Conservation (phyloP, 352 stramenopile species). For the Globisporangium nagaii region DNA sequence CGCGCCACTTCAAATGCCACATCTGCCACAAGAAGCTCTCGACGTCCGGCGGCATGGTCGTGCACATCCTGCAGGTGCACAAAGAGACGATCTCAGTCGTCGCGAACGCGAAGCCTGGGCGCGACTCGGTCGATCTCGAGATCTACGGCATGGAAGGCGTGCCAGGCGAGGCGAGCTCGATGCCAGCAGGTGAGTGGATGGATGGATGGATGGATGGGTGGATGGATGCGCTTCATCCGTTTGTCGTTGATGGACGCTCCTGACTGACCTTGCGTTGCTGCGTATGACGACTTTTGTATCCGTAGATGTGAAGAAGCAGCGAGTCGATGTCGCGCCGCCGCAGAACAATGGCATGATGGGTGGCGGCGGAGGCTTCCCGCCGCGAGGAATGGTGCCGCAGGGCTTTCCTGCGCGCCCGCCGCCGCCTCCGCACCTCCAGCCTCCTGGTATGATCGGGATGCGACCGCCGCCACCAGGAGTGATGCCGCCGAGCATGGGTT, state of each 20-base stretch:
- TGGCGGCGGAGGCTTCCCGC: slow-evolving; percentile 45
- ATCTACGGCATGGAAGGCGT: slow-evolving; percentile 90
- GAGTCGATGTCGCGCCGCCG: slow-evolving; percentile 23
- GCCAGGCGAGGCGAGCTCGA: slow-evolving; percentile 29
- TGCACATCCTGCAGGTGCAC: slow-evolving; percentile 87
- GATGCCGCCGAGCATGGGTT: slow-evolving; percentile 12
- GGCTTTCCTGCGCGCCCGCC: slow-evolving; percentile 37
- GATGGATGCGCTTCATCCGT: slow-evolving; percentile 2
- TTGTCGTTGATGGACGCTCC: background rate
- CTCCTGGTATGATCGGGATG: slow-evolving; percentile 43
- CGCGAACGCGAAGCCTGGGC: slow-evolving; percentile 80
- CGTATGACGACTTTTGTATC: background rate
- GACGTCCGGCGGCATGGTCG: slow-evolving; percentile 84
- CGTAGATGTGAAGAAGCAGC: slow-evolving; percentile 32
- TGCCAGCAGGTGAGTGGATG: slow-evolving; percentile 16
- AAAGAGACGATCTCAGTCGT: slow-evolving; percentile 80
- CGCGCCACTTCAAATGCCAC: slow-evolving; percentile 90
- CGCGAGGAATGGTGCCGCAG: slow-evolving; percentile 31
- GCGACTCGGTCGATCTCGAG: slow-evolving; percentile 76
- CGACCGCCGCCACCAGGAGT: slow-evolving; percentile 31
- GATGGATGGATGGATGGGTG: too few species aligned
- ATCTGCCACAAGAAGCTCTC: slow-evolving; percentile 90
- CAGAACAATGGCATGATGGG: slow-evolving; percentile 14
- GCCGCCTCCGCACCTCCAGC: slow-evolving; percentile 42
- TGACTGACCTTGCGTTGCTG: background rate